Evolutionary conservation across 176 grass and related monocot genomes (phyloP).

Genomic region (Panicum miliaceum): DNA sequence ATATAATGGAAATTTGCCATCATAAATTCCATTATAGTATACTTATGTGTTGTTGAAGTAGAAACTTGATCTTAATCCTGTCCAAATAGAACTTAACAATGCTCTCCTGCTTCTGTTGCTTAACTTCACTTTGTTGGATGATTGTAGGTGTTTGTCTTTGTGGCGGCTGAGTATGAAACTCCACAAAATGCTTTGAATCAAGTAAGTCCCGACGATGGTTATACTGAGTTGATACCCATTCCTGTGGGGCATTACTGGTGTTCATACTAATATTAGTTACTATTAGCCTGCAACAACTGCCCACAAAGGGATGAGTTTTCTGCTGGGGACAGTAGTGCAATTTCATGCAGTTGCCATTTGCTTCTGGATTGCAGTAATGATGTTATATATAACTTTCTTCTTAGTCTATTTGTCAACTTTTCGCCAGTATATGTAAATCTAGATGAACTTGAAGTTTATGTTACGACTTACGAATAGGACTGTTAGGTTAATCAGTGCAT

Average conservation of each 20-base stretch:
- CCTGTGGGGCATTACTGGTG: background rate
- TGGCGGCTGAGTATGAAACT: constrained; percentile 95
- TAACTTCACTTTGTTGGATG: constrained; percentile 21
- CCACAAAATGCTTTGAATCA: constrained; percentile 91
- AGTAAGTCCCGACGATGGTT: constrained; percentile 42
- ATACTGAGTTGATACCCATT: background rate
- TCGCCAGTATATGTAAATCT: background rate
- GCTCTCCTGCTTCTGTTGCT: background rate
- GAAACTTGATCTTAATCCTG: background rate
- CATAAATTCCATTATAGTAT: background rate
- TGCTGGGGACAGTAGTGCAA: background rate
- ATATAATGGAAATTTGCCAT: background rate
- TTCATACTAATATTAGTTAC: background rate
- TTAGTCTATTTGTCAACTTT: background rate
- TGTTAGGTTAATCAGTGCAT: background rate
- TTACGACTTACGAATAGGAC: background rate
- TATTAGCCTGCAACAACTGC: background rate
- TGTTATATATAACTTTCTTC: background rate
- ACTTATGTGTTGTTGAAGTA: background rate
- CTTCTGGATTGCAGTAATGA: constrained; percentile 4
- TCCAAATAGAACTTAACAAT: background rate
- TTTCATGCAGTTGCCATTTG: background rate
- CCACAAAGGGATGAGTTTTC: background rate
- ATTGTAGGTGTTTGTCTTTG: constrained; percentile 95
- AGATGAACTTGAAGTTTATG: constrained; percentile 4